Percentiles rank a stretch among this genome's conserved stretches.
phyloP scores from a whole-genome alignment of 2,329 filamentous ascomycete genomes.

The Penicillium sp. region DNA sequence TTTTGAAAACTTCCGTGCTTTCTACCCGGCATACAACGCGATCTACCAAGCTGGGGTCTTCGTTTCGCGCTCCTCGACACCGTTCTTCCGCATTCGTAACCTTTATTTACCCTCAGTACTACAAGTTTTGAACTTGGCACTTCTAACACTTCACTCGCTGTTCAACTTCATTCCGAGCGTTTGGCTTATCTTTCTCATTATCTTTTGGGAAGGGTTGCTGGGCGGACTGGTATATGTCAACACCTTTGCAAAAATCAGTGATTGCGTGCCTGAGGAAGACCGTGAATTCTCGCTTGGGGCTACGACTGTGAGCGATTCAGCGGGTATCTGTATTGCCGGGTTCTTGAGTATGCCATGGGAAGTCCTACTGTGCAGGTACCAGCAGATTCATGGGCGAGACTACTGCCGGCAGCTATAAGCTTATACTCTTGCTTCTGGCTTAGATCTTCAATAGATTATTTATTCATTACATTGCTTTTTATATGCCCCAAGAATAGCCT shows the following conservation, averaged over 20 bases:
- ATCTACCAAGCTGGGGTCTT: slow-evolving; percentile 96
- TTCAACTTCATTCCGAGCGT: slow-evolving; percentile 77
- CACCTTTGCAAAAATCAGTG: slow-evolving; percentile 90
- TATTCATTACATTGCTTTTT: no score
- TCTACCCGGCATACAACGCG: slow-evolving; percentile 92
- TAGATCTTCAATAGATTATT: no score
- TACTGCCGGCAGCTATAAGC: slow-evolving; percentile 56
- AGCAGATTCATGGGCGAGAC: slow-evolving; percentile 71
- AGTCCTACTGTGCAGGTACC: slow-evolving; percentile 73
- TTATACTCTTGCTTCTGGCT: no score
- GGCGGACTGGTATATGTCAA: slow-evolving; percentile 93
- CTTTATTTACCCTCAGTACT: slow-evolving; percentile 79
- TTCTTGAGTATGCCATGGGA: slow-evolving; percentile 80
- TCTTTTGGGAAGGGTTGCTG: slow-evolving; percentile 92
- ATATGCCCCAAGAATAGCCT: no score
- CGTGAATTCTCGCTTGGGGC: slow-evolving; percentile 88
- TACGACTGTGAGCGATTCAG: slow-evolving; percentile 87
- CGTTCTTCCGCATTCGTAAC: slow-evolving; percentile 73
- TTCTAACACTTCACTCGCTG: slow-evolving; percentile 72
- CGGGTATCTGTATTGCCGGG: slow-evolving; percentile 81
- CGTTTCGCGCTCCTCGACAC: slow-evolving; percentile 83
- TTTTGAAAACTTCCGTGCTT: slow-evolving; percentile 74
- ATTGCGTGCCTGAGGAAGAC: slow-evolving; percentile 68
- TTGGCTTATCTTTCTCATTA: slow-evolving; percentile 74
- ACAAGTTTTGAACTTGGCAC: slow-evolving; percentile 69